phyloP scores from a whole-genome alignment of 768 basidiomycete species.

The Tricholoma hemisulphureum region DNA sequence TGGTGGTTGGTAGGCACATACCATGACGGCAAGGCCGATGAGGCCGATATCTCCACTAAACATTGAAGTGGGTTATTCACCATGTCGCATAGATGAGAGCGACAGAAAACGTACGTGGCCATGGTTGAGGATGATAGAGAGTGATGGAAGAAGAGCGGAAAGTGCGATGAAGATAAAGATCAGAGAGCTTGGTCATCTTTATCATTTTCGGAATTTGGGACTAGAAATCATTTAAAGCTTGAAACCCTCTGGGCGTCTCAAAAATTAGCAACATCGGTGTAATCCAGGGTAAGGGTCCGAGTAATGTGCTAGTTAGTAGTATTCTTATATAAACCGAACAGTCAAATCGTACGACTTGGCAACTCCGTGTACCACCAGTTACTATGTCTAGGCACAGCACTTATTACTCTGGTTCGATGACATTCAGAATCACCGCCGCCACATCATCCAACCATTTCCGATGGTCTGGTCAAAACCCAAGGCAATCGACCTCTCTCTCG shows the following conservation, averaged over 20 bases:
- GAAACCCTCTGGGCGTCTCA: no score
- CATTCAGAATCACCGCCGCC: no score
- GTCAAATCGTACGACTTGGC: no score
- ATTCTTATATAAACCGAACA: no score
- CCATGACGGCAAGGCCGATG: constrained; percentile 99
- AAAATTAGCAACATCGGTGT: no score
- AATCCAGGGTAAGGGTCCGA: background rate
- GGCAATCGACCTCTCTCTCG: background rate
- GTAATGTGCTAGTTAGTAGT: no score
- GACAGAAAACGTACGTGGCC: constrained; percentile 30
- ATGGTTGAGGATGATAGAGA: constrained; percentile 43
- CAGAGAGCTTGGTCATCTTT: constrained; percentile 25
- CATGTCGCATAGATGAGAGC: background rate
- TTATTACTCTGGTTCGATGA: no score
- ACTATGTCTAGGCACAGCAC: no score
- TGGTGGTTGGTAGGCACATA: constrained; percentile 36
- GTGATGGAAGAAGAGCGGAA: constrained; percentile 39
- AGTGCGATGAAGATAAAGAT: constrained; percentile 31
- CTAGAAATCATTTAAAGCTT: background rate
- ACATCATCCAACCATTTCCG: no score
- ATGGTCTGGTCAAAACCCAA: background rate
- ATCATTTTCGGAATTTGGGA: constrained; percentile 18
- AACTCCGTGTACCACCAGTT: no score
- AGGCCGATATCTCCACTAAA: constrained; percentile 94
- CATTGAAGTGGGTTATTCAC: constrained; percentile 17